Evolutionary conservation across 2,329 filamentous ascomycete genomes (phyloP).

Genomic region (Penicillium sp.): DNA sequence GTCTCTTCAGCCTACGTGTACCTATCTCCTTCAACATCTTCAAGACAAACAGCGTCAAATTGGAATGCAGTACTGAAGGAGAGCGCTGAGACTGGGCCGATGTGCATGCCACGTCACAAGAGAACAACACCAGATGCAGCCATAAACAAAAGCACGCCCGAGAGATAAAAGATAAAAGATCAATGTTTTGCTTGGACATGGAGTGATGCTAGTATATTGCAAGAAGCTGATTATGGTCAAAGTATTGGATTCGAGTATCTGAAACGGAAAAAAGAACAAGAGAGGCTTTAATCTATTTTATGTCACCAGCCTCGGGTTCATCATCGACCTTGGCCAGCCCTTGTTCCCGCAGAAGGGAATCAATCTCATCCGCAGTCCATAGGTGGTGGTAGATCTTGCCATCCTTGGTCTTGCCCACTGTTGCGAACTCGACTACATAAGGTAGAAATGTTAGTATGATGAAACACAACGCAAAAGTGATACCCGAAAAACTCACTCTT

Average conservation of each 20-base stretch:
- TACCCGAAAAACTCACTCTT: conserved; percentile 70
- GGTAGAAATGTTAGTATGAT: conserved; percentile 18
- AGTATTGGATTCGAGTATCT: conserved; percentile 32
- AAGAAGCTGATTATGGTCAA: conserved; percentile 18
- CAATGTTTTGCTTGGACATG: not conserved
- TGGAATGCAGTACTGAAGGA: conserved; percentile 14
- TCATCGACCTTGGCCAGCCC: conserved; percentile 82
- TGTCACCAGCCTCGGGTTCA: conserved; percentile 59
- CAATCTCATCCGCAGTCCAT: conserved; percentile 96
- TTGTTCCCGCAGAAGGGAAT: conserved; percentile 88
- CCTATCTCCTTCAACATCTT: conserved; percentile 18
- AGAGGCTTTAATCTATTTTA: conserved; percentile 35
- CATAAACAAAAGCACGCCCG: conserved; percentile 9
- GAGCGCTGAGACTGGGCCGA: conserved; percentile 23
- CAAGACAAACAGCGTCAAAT: conserved; percentile 20
- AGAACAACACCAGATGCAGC: conserved; percentile 27
- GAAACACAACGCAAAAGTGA: not conserved
- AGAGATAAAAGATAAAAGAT: not conserved
- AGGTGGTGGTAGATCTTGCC: conserved; percentile 98
- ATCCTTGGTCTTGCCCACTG: conserved; percentile 89
- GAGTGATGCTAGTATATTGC: conserved; percentile 10
- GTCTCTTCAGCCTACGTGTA: conserved; percentile 30
- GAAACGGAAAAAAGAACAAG: conserved; percentile 21
- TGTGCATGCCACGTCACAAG: conserved; percentile 37
- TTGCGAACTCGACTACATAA: conserved; percentile 85